Base-by-base conservation (phyloP, 345 rosid species). In the Camelina neglecta region DNA sequence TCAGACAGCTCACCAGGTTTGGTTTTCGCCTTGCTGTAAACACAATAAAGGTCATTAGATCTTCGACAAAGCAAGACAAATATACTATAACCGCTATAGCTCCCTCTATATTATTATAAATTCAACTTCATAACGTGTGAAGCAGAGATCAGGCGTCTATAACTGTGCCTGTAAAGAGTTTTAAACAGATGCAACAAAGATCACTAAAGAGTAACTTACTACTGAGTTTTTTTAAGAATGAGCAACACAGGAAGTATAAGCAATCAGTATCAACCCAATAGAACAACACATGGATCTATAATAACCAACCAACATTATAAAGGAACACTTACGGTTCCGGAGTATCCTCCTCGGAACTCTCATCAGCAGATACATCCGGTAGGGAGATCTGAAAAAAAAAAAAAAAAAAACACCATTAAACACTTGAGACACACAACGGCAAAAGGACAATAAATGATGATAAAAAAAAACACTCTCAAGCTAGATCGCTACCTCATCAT, bases 301-400 rank as follows among this genome's bases (percentile, higher is more conserved):
- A 29, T 29, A 29, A 29, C 31, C 31, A 29, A 29, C 31, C 31
- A 29, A 29, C 31, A 29, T 4, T 3, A 29, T 29, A 29, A 29
- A 4, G 31, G 5, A 29, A 29, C 31, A 59, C 77, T 78, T 78
- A 78, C 81, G 64, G 73, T 21, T 72, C 69, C 5, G 77, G 69
- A 0, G 42, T 21, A 3, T 7, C 49, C 1, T 7, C 49, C 1
- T 66, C 73, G 6, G 48, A 67, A 9, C 61, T 72, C n/a, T 78
- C 81, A 6, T 45, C 1, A 20, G 1, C 60, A 45, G 54, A 45
- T 0, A 36, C 69, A 2, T 73, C 72, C 70, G 73, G 53, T 0
- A 53, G 1, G 1, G 65, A 60, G 29, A 67, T 42, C 21, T 49
- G 67, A 20, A 2, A 57, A 70, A 36, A 24, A 24, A 0, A 24